Percentiles rank a stretch among this genome's conserved stretches.
phyloP scores from a whole-genome alignment of 306 rosid species.

The Castanospermum australe region DNA sequence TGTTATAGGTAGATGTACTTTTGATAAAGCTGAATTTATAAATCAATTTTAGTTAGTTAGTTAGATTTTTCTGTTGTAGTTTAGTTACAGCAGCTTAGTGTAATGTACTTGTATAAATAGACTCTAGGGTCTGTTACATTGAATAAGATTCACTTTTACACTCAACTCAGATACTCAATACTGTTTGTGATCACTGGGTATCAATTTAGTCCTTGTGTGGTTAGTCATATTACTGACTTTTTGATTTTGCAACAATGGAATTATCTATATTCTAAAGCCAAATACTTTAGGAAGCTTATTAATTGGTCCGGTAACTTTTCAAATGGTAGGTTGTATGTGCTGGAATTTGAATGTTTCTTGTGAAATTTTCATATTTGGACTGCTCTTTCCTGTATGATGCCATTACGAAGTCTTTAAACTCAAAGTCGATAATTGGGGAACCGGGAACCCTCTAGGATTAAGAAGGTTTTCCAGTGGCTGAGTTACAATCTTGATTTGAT shows the following conservation, averaged over 20 bases:
- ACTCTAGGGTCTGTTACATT: no score
- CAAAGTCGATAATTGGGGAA: not conserved
- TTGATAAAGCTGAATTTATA: not conserved
- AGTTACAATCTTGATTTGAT: not conserved
- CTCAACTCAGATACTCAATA: no score
- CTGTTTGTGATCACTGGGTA: not conserved
- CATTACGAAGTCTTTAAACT: not conserved
- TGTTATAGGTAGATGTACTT: not conserved
- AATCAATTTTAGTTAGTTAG: no score
- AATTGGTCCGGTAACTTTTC: not conserved
- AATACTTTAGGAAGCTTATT: not conserved
- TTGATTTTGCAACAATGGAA: not conserved
- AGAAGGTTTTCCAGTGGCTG: not conserved
- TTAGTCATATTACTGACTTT: not conserved
- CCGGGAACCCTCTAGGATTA: not conserved
- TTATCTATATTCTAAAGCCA: not conserved
- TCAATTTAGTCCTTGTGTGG: not conserved
- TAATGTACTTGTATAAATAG: no score
- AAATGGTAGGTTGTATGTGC: not conserved
- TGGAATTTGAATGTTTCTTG: not conserved
- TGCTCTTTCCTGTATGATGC: not conserved
- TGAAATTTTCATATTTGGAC: not conserved
- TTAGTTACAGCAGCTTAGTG: no score
- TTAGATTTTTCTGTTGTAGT: no score
- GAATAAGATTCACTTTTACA: no score